phyloP scores from a whole-genome alignment of 202 grass and related monocot genomes.

The Panicum virgatum region DNA sequence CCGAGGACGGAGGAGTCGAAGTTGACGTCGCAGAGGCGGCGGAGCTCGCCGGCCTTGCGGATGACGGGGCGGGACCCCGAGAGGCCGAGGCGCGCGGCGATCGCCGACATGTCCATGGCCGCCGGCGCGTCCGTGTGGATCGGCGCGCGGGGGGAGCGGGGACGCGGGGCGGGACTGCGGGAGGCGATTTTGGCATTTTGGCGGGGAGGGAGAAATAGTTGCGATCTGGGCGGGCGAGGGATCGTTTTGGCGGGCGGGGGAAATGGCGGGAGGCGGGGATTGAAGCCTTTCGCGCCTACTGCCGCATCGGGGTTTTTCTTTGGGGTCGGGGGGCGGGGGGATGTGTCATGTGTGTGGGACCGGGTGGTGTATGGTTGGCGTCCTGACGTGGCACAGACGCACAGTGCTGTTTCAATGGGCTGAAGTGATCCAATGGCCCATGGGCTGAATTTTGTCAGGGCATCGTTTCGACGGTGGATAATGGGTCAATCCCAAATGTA shows the following conservation, averaged over 20 bases:
- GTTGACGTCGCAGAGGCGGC: constrained; percentile 76
- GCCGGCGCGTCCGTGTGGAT: background rate
- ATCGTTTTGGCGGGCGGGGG: constrained; percentile 36
- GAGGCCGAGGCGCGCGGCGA: constrained; percentile 70
- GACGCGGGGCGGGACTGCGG: background rate
- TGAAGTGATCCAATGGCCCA: background rate
- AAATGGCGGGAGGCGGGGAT: constrained; percentile 38
- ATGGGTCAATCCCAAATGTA: background rate
- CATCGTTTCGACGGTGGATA: too few relatives aligned
- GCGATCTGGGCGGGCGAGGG: constrained; percentile 21
- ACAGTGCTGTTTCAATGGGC: background rate
- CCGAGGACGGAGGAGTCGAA: constrained; percentile 88
- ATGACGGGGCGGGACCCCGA: constrained; percentile 53
- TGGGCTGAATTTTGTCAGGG: too few relatives aligned
- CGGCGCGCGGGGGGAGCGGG: background rate
- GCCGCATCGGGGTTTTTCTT: background rate
- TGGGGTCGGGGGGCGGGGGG: background rate
- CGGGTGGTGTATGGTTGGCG: background rate
- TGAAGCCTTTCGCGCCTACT: constrained; percentile 41
- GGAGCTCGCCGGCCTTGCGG: constrained; percentile 85
- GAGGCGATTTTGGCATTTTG: constrained; percentile 35
- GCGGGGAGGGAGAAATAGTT: constrained; percentile 21
- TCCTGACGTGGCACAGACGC: too few relatives aligned
- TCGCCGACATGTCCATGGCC: constrained; percentile 77
- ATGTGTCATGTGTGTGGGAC: background rate